Evolutionary conservation across 2,329 filamentous ascomycete species (phyloP), one percentile per base, ranked within the genome.

Genomic region (Sordariomycetes sp.): DNA sequence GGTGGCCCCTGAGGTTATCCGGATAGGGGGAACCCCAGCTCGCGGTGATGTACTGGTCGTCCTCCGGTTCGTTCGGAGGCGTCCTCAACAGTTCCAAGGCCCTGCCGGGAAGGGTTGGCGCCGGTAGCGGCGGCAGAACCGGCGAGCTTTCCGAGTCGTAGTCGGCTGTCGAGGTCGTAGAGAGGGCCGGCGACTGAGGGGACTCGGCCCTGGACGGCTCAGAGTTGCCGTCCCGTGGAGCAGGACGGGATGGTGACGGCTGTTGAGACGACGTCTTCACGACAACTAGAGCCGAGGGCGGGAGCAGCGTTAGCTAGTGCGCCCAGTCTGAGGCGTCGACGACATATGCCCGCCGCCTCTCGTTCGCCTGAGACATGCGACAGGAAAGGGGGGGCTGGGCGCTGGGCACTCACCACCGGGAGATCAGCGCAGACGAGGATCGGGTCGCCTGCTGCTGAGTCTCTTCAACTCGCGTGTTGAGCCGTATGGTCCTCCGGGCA

Each of bases 21-120:
- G 88, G 86, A 73, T 96, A 96, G 24, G 92, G 92, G 58, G 91
- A 96, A 59, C 92, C 92, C 91, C 92, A 96, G 69, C 87, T 92
- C 54, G 90, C 87, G 53, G 90, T 94, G 61, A 79, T 78, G 70
- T 81, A 84, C 59, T 71, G 57, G 54, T 50, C 72, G 50, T 66
- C 67, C 55, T 75, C 74, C 63, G 72, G 70, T 55, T 57, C 55
- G 25, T 58, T 51, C 14, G 37, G 48, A 18, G 57, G 57, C 32
- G 57, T 59, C 53, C 57, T 59, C 14, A 59, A 32, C 22, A 59
- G 32, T 22, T 61, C 60, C 61, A 62, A 54, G 64, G 62, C 57
- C 52, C 57, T 50, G 51, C 48, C 46, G 16, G 55, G 55, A 37
- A 54, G 54, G 22, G 46, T 56, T 20, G 83, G 83, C 46, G 78